Conservation (phyloP, 2,329 filamentous ascomycete genomes). For the Fusarium decemcellulare region DNA sequence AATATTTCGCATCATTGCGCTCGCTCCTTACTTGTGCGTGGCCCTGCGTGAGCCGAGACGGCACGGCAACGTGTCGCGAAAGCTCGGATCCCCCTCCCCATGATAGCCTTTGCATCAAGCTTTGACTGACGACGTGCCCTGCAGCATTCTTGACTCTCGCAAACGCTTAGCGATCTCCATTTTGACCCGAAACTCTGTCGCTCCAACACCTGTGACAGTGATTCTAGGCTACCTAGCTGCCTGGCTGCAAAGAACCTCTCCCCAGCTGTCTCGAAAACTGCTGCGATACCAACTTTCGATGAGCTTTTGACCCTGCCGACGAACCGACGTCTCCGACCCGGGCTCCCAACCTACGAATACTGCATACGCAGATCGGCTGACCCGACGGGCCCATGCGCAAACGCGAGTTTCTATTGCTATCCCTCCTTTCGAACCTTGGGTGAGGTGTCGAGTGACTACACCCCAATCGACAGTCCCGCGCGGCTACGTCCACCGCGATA, state of each 20-base stretch:
- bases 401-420: constrained; percentile 53
- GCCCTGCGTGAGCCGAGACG: constrained; percentile 30
- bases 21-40: constrained; percentile 54
- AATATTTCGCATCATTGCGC: constrained; percentile 50
- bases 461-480: constrained; percentile 33
- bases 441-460: constrained; percentile 45
- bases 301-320: constrained; percentile 48
- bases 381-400: constrained; percentile 55
- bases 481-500: constrained; percentile 23
- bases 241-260: background rate
- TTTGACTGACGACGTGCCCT: constrained; percentile 46
- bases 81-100: constrained; percentile 47
- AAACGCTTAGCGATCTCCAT: constrained; percentile 36
- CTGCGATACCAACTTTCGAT: constrained; percentile 43
- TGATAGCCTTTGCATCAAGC: constrained; percentile 45
- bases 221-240: constrained; percentile 21
- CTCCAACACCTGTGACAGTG: constrained; percentile 25
- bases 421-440: constrained; percentile 51
- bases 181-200: constrained; percentile 21
- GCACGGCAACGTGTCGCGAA: constrained; percentile 46
- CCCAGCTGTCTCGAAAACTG: constrained; percentile 10
- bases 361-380: constrained; percentile 40
- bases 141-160: constrained; percentile 45
- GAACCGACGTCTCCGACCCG: constrained; percentile 27
- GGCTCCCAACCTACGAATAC: constrained; percentile 28